These are phyloP conservation scores for Mucor ambiguus DNA, from an alignment of 371 early-diverging fungal species.

Conservation along the genomic window DNA sequence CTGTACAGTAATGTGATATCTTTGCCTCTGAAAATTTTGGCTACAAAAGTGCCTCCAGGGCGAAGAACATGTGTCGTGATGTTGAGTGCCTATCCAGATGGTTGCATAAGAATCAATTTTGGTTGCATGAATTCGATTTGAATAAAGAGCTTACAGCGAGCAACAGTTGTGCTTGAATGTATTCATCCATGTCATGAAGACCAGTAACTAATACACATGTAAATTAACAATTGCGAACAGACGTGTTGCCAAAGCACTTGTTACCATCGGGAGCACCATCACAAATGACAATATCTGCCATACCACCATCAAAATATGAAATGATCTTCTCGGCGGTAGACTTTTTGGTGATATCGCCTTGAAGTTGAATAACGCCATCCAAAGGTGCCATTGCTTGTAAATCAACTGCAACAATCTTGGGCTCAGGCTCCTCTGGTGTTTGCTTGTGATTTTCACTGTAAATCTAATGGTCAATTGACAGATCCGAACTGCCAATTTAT, in stretches of 20 bases:
- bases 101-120: background rate
- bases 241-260: no score
- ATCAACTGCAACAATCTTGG: conserved; percentile 97
- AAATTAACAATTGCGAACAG: background rate
- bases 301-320: conserved; percentile 82
- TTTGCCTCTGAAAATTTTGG: conserved; percentile 96
- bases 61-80: conserved; percentile 92
- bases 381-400: conserved; percentile 98
- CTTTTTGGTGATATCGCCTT: conserved; percentile 98
- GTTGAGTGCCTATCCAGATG: conserved; percentile 74
- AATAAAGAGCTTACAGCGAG: conserved; percentile 63
- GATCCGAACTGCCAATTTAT: background rate
- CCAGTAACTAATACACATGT: conserved; percentile 79
- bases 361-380: conserved; percentile 90
- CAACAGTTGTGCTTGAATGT: conserved; percentile 95
- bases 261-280: conserved; percentile 99
- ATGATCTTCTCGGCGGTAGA: conserved; percentile 92
- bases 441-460: conserved; percentile 61
- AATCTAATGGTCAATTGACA: background rate
- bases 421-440: conserved; percentile 52
- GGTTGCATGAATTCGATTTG: background rate
- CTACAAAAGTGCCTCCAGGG: conserved; percentile 92
- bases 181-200: conserved; percentile 99
- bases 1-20: conserved; percentile 89
- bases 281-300: conserved; percentile 96